Evolutionary conservation across 2,329 filamentous ascomycete genomes (phyloP).

Genomic region (Colletotrichum coccodes): DNA sequence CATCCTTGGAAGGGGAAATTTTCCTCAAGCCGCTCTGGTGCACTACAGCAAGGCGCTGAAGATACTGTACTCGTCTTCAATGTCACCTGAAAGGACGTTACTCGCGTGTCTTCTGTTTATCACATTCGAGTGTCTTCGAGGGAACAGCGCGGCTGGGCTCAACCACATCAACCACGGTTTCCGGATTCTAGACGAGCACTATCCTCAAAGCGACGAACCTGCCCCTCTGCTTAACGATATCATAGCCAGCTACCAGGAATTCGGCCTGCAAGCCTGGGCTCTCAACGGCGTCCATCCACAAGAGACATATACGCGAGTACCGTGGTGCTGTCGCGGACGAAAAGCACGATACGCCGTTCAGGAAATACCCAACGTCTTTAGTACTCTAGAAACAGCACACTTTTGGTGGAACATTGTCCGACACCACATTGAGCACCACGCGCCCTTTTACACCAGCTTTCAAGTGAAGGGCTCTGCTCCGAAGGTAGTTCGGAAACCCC

Average conservation of each 20-base stretch:
- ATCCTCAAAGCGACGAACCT: background rate
- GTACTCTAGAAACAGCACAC: slow-evolving; percentile 3
- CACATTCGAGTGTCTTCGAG: slow-evolving; percentile 51
- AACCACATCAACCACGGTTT: slow-evolving; percentile 50
- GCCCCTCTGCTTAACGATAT: background rate
- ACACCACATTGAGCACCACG: slow-evolving; percentile 16
- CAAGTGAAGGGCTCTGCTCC: slow-evolving; percentile 4
- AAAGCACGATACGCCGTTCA: slow-evolving; percentile 13
- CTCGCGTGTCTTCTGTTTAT: slow-evolving; percentile 52
- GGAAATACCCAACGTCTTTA: slow-evolving; percentile 16
- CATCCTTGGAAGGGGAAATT: background rate
- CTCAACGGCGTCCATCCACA: background rate
- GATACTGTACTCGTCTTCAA: slow-evolving; percentile 43
- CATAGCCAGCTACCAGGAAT: background rate
- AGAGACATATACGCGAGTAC: background rate
- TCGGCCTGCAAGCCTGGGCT: slow-evolving; percentile 9
- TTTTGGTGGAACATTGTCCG: slow-evolving; percentile 13
- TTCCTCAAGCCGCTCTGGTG: slow-evolving; percentile 48
- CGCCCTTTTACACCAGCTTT: slow-evolving; percentile 3
- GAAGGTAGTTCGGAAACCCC: background rate
- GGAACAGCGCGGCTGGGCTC: slow-evolving; percentile 49
- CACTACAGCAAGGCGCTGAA: slow-evolving; percentile 53
- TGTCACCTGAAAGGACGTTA: slow-evolving; percentile 42
- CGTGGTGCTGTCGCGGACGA: slow-evolving; percentile 21
- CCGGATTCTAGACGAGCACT: background rate